These are phyloP conservation scores for Malassezia equina DNA, from an alignment of 1,284 basidiomycete genomes.

Conservation along the genomic window DNA sequence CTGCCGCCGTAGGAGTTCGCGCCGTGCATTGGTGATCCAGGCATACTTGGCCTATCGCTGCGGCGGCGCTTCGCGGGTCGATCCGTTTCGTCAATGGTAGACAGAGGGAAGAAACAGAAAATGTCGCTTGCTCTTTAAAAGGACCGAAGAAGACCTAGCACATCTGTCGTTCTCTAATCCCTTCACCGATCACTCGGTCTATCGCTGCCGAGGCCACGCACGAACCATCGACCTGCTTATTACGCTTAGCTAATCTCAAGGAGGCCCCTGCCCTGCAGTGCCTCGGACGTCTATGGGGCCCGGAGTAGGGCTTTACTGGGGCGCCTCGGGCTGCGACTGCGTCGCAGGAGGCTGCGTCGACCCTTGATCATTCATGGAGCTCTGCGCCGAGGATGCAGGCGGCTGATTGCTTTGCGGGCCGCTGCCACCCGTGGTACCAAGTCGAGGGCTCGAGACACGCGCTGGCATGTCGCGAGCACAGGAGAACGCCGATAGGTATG, in stretches of 20 bases:
- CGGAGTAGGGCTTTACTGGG: neutral
- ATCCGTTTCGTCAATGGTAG: neutral
- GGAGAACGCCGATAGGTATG: conserved; percentile 44
- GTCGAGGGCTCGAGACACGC: conserved; percentile 33
- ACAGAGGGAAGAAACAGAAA: neutral
- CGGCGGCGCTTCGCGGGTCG: neutral
- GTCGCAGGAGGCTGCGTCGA: neutral
- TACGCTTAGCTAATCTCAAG: neutral
- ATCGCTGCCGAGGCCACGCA: neutral
- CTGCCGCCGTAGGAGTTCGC: neutral
- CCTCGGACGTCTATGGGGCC: neutral
- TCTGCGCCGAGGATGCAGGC: neutral
- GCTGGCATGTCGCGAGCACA: conserved; percentile 41
- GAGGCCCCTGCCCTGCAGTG: neutral
- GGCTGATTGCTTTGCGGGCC: neutral
- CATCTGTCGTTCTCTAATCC: neutral
- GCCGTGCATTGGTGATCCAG: neutral
- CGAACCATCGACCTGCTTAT: neutral
- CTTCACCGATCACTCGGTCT: no score
- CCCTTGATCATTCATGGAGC: neutral
- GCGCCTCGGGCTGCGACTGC: neutral
- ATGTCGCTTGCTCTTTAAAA: neutral
- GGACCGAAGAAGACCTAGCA: neutral
- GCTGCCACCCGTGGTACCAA: conserved; percentile 14
- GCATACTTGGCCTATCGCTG: neutral